A percentile compares a stretch with the other conserved stretches of the same genome.
Evolutionary conservation across 495 filamentous ascomycete species (phyloP).

Genomic region (Penicillium desertorum): DNA sequence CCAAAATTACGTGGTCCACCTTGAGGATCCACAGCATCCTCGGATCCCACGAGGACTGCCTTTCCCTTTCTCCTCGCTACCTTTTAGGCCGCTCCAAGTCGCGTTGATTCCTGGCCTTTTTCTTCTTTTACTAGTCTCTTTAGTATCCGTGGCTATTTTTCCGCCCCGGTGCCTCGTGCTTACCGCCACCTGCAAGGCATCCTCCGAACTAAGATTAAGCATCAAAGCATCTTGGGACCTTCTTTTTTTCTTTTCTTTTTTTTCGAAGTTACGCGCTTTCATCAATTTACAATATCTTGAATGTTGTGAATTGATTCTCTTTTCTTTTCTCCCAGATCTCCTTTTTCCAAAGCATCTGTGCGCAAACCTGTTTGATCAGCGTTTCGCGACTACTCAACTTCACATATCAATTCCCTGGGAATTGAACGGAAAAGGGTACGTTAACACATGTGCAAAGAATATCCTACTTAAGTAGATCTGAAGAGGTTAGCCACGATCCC

Average conservation of each 20-base stretch:
- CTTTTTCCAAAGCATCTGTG: constrained; percentile 1
- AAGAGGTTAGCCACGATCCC: constrained; percentile 21
- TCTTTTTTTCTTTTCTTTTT: constrained; percentile 23
- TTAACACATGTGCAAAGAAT: background rate
- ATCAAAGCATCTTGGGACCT: constrained; percentile 50
- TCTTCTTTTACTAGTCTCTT: constrained; percentile 27
- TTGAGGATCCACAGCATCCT: constrained; percentile 33
- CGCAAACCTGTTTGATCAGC: constrained; percentile 8
- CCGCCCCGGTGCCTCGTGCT: constrained; percentile 38
- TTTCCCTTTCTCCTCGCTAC: constrained; percentile 30
- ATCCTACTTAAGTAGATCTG: background rate
- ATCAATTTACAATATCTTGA: constrained; percentile 14
- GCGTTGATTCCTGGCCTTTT: constrained; percentile 14
- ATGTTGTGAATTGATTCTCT: constrained; percentile 3
- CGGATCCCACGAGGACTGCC: constrained; percentile 47
- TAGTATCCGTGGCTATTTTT: constrained; percentile 30
- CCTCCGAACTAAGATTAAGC: constrained; percentile 52
- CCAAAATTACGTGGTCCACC: constrained; percentile 47
- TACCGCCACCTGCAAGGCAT: constrained; percentile 53
- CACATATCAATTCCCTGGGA: background rate
- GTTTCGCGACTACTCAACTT: constrained; percentile 14
- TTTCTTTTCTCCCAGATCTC: background rate
- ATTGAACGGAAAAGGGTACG: constrained; percentile 5
- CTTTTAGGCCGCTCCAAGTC: constrained; percentile 23
- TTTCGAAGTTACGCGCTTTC: constrained; percentile 9